These are phyloP conservation scores for Tetracentron sinense DNA, from an alignment of 164 flowering plant genomes.

Conservation along the genomic window DNA sequence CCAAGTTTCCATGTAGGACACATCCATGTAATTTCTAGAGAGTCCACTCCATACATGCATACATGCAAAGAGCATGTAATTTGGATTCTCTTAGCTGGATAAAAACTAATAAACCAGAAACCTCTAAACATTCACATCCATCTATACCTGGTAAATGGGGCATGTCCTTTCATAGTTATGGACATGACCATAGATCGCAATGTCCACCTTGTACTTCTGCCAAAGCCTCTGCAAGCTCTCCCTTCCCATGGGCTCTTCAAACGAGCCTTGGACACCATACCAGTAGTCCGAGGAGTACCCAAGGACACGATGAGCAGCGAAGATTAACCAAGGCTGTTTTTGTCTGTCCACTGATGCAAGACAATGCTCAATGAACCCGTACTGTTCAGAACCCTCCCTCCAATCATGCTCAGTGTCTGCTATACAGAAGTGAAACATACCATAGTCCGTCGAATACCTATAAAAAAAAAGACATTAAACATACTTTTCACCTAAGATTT, in stretches of 20 bases:
- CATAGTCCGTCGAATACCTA: conserved; percentile 83
- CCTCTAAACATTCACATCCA: neutral
- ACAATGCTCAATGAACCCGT: conserved; percentile 64
- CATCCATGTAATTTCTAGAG: neutral
- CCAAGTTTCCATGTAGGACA: neutral
- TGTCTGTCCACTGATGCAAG: conserved; percentile 71
- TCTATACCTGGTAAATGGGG: conserved; percentile 68
- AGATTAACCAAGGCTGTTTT: conserved; percentile 88
- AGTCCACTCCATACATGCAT: too few species aligned
- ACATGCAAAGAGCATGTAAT: neutral
- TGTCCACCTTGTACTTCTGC: conserved; percentile 85
- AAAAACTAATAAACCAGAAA: neutral
- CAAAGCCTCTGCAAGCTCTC: conserved; percentile 73
- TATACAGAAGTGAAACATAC: conserved; percentile 86
- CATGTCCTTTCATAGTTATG: conserved; percentile 90
- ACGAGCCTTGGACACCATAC: conserved; percentile 59
- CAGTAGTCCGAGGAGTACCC: conserved; percentile 64
- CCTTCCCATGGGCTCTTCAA: conserved; percentile 83
- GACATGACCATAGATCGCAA: conserved; percentile 81
- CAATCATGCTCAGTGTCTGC: conserved; percentile 85
- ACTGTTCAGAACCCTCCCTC: conserved; percentile 87
- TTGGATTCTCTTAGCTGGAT: too few species aligned
- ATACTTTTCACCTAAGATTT: neutral
- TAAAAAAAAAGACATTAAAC: neutral
- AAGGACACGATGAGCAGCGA: conserved; percentile 73